Percentiles rank a stretch among this genome's conserved stretches.
Evolutionary conservation across 768 basidiomycete genomes (phyloP).

Genomic region (Boletus fagicola): DNA sequence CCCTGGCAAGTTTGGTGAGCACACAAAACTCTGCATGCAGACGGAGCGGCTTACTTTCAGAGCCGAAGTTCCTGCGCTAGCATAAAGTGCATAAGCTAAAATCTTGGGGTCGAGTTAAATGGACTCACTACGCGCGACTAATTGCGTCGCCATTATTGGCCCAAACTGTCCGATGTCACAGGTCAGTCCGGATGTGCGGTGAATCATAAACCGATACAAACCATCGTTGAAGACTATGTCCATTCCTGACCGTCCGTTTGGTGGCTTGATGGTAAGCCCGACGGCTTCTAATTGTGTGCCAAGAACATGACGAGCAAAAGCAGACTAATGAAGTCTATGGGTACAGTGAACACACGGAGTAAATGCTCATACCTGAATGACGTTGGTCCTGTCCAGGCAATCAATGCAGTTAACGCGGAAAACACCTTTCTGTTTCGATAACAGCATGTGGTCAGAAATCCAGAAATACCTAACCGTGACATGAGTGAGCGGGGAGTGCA

Average conservation of each 20-base stretch:
- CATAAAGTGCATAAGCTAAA: constrained; percentile 16
- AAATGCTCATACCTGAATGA: constrained; percentile 65
- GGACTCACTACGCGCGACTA: constrained; percentile 76
- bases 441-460: constrained; percentile 64
- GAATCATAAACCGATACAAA: constrained; percentile 28
- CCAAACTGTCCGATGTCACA: constrained; percentile 62
- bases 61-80: constrained; percentile 91
- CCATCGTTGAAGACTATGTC: constrained; percentile 81
- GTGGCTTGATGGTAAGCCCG: constrained; percentile 58
- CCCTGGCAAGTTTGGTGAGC: constrained; percentile 45
- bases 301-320: constrained; percentile 83
- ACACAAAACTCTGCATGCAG: neutral
- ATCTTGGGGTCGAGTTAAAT: neutral
- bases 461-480: constrained; percentile 64
- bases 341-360: neutral
- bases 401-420: constrained; percentile 96
- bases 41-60: constrained; percentile 63
- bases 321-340: constrained; percentile 55
- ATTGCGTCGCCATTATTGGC: constrained; percentile 98
- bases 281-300: constrained; percentile 71
- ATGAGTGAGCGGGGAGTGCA: neutral
- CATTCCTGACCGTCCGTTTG: constrained; percentile 53
- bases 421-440: constrained; percentile 81
- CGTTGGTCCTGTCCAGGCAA: constrained; percentile 92
- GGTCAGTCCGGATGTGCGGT: neutral